Base-by-base conservation (phyloP, 306 rosid species). In the Castanea mollissima region DNA sequence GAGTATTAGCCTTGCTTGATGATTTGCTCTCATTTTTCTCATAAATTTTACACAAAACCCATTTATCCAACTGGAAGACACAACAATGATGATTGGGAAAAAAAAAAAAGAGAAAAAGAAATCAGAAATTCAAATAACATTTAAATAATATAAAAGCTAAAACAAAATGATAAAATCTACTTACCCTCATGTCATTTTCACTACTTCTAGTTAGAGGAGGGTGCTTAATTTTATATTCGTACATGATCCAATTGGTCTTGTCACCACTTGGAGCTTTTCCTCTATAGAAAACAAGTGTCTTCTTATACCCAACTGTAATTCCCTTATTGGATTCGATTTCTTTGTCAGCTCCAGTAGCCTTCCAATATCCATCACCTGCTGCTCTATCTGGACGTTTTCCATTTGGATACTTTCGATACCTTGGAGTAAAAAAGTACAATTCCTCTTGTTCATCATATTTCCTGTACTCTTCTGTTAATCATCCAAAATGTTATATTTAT, bases 231-330 rank as follows among this genome's bases (percentile, higher is more conserved):
- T 60, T 69, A 62, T 55, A 81, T 23, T 75, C 84, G 59, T 81
- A 79, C 84, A 81, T 81, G 51, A 81, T 75, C 84, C 84, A 81
- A 11, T 75, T 58, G 9, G 84, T 75, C 64, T 81, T 81, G 18
- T 27, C 14, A 20, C 84, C 84, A 35, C 58, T 75, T n/a, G 84
- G 72, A 57, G 84, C 75, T 56, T 74, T 80, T 5, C 83, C 83
- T 29, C 69, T 11, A 21, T 80, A 74, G 32, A 74, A 75, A 57
- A 75, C 84, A 5, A 81, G 15, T 12, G 84, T 35, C 72, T 81
- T 81, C 31, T 62, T 57, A 18, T 1, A 56, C 5, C 84, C 84
- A 57, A 81, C 44, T 18, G 31, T 2, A 0, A 2, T 13, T 12
- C 23, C 35, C 3, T 16, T 21, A 56, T 9, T 19, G 15, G 54